Evolutionary conservation across 768 basidiomycete species (phyloP).

Genomic region (Tricholomella constricta): DNA sequence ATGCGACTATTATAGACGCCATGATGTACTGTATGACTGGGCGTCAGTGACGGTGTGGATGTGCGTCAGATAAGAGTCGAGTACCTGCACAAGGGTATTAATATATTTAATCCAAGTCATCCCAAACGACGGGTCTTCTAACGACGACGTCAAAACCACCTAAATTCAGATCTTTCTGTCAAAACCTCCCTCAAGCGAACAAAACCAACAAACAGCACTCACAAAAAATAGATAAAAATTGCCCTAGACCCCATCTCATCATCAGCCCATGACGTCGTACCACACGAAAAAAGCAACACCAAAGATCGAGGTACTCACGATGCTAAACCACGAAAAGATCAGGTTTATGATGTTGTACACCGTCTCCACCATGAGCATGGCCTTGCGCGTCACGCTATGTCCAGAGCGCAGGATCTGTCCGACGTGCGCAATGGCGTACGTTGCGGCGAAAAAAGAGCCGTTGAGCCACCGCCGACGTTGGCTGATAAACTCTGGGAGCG

Average conservation of each 20-base stretch:
- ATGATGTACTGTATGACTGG: conserved; percentile 65
- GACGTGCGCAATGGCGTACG: conserved; percentile 89
- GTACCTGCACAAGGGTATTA: conserved; percentile 76
- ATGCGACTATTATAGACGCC: conserved; percentile 82
- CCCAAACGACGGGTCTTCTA: conserved; percentile 74
- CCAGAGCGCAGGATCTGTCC: conserved; percentile 80
- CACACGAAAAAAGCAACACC: not conserved
- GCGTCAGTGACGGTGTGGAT: not conserved
- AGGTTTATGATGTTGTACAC: conserved; percentile 87
- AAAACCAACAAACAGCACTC: conserved; percentile 27
- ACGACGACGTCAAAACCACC: conserved; percentile 86
- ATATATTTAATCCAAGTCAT: conserved; percentile 68
- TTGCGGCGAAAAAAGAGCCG: conserved; percentile 93
- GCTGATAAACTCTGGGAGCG: conserved; percentile 89
- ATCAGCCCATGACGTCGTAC: not conserved
- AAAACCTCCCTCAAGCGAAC: not conserved
- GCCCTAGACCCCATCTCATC: conserved; percentile 50
- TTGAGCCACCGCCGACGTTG: conserved; percentile 90
- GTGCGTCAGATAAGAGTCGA: not conserved
- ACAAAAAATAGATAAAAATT: conserved; percentile 96
- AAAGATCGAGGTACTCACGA: conserved; percentile 49
- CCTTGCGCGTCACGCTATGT: conserved; percentile 77
- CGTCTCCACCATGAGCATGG: conserved; percentile 75
- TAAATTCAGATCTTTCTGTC: conserved; percentile 25
- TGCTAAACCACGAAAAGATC: conserved; percentile 91